Evolutionary conservation across 805 yeast species (phyloP), one percentile per base, ranked within the genome.

Genomic region (Wickerhamomyces xylosicus): DNA sequence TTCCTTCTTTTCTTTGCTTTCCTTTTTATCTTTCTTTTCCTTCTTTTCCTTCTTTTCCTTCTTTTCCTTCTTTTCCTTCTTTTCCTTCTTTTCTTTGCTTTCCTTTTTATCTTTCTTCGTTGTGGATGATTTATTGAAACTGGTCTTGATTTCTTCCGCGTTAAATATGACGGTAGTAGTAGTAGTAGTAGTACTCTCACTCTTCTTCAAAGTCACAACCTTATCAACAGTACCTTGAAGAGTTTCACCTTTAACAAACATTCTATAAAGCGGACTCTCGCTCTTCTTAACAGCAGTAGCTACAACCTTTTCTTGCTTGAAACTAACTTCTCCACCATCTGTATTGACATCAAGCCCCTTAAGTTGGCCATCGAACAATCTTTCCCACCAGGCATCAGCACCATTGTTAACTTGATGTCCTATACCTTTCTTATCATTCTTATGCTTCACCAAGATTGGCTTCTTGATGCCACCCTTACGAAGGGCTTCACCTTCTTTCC

Each of bases 381-480:
- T 71, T 48, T 90, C 98, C 98, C 98, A 90, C 98, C 98, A 90
- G 35, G 85, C 81, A 47, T 85, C 92, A 37, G 77, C 79, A 9
- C 67, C 63, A 19, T 72, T 70, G 35, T 67, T 63, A 10, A 25
- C 78, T 16, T 48, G 48, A 54, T 82, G 80, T 0, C 98, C 98
- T 19, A 90, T 67, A 9, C 98, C 98, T 54, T 86, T 87, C 41
- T 77, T 79, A 54, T 90, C 96, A 49, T 77, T 79, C 61, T 92
- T 87, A 54, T 90, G 97, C 47, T 81, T 82, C 40, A 92, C 96
- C 44, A 90, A 60, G 33, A 90, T 77, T 0, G 98, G 97, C 49
- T 77, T 85, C 50, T 71, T 77, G 38, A 90, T 59, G 1, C 96
- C 94, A 3, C 95, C 96, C 34, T 69, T 58, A 45, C 70, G 75